phyloP scores from a whole-genome alignment of 148 eudicot genomes.

The Gaultheria prostrata region DNA sequence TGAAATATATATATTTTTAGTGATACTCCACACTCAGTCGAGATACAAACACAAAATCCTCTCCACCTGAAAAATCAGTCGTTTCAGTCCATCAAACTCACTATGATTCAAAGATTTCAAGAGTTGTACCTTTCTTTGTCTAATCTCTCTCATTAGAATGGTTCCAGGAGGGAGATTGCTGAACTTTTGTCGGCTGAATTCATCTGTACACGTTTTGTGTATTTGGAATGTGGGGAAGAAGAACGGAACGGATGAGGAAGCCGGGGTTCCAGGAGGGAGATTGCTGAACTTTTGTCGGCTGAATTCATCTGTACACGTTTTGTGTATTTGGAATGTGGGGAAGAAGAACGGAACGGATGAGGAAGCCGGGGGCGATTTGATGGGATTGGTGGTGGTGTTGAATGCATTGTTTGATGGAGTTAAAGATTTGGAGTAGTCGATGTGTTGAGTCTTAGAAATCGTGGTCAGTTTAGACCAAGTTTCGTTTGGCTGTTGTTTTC shows the following conservation, averaged over 20 bases:
- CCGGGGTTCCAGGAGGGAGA: conserved; percentile 20
- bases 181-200: background rate
- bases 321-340: conserved; percentile 24
- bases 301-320: background rate
- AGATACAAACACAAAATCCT: background rate
- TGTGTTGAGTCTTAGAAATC: conserved; percentile 29
- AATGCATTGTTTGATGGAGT: conserved; percentile 62
- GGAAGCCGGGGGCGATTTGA: conserved; percentile 43
- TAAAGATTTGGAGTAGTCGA: conserved; percentile 49
- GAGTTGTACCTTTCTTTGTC: background rate
- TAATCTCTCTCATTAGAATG: background rate
- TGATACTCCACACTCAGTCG: too few relatives aligned
- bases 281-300: background rate
- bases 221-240: conserved; percentile 27
- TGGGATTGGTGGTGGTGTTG: conserved; percentile 36
- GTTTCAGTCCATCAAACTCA: too few relatives aligned
- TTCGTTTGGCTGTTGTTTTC: conserved; percentile 40
- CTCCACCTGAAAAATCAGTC: background rate
- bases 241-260: conserved; percentile 34
- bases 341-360: conserved; percentile 34
- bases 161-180: background rate
- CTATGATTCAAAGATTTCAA: background rate
- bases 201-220: background rate
- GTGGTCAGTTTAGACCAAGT: conserved; percentile 30
- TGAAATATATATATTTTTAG: too few relatives aligned